Base-by-base conservation (phyloP, 164 flowering plant genomes). In the Magnolia officinalis region DNA sequence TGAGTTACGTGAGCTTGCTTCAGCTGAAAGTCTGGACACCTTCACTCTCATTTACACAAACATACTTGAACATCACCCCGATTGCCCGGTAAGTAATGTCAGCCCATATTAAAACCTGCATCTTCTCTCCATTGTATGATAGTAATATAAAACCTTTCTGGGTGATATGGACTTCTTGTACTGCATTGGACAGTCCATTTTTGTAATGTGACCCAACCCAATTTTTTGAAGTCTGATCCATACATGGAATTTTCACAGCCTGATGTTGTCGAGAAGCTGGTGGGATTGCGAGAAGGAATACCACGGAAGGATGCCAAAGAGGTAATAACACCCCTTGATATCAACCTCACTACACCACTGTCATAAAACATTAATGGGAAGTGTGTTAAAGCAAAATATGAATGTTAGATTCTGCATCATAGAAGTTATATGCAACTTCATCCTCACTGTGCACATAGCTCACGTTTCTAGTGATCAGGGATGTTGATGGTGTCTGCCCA, bases 221-320 rank as follows among this genome's bases (percentile, higher is more conserved):
- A 55, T 55, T 3, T 59, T 55, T 16, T 14, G 61, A 11, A 16
- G 61, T 55, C 61, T 55, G 61, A 55, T 16, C 18, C 61, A 11
- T 71, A 23, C 21, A 45, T 13, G 16, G 61, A 16, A 11, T 11
- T 55, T 59, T 29, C 59, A 50, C 96, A 94, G 99, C 92, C 97
- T 63, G 99, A 96, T 74, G 97, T 93, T 10, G 99, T 96, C 45
- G 99, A 96, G 82, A 96, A 89, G 83, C 92, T 96, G 75, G 97
- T 96, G 71, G 86, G 84, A 65, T 71, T 96, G 65, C 87, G 97
- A 74, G 98, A 96, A 84, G 99, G 99, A 79, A 93, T 96, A 78
- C 98, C 98, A 72, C 79, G 94, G 49, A 96, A 96, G 81, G 99
- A 96, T 83, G 97, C 99, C 10, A 93, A 93, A 78, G 99, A 93